Evolutionary conservation across 805 yeast genomes (phyloP).

Genomic region (Metschnikowia amazonensis): DNA sequence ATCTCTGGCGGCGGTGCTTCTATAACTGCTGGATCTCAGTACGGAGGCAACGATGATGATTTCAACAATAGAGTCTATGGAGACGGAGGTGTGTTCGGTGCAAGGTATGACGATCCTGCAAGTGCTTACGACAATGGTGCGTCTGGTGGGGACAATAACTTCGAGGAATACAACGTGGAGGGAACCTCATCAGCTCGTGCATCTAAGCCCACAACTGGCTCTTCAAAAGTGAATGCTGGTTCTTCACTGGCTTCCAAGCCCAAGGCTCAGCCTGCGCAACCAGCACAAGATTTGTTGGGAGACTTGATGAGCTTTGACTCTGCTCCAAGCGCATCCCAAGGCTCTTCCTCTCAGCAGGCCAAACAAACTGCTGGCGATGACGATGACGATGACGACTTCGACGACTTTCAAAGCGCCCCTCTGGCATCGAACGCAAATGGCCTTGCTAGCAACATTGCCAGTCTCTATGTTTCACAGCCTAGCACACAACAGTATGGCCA

Average conservation of each 20-base stretch:
- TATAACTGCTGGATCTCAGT: slow-evolving; percentile 28
- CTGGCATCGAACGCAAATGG: slow-evolving; percentile 20
- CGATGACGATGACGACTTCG: slow-evolving; percentile 72
- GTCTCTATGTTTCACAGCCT: slow-evolving; percentile 25
- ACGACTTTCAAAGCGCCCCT: slow-evolving; percentile 75
- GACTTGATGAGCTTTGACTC: slow-evolving; percentile 45
- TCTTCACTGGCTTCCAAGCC: slow-evolving; percentile 26
- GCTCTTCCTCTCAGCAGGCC: not conserved
- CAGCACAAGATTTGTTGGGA: slow-evolving; percentile 48
- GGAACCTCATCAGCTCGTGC: slow-evolving; percentile 17
- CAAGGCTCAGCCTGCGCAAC: slow-evolving; percentile 24
- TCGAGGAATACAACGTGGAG: slow-evolving; percentile 61
- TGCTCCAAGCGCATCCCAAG: slow-evolving; percentile 3
- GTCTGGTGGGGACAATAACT: slow-evolving; percentile 37
- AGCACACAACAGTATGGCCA: slow-evolving; percentile 11
- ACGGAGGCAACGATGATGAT: slow-evolving; percentile 45
- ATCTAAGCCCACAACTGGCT: slow-evolving; percentile 33
- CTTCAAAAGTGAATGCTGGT: slow-evolving; percentile 33
- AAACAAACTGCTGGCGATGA: slow-evolving; percentile 34
- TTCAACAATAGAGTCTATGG: slow-evolving; percentile 56
- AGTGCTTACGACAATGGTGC: slow-evolving; percentile 35
- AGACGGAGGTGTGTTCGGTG: slow-evolving; percentile 69
- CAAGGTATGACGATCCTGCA: slow-evolving; percentile 58
- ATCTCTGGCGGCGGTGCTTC: slow-evolving; percentile 61
- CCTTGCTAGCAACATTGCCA: slow-evolving; percentile 25